A percentile compares a stretch with the other conserved stretches of the same genome.
Evolutionary conservation across 768 basidiomycete species (phyloP).

Genomic region (Leccinum longicurvipes): DNA sequence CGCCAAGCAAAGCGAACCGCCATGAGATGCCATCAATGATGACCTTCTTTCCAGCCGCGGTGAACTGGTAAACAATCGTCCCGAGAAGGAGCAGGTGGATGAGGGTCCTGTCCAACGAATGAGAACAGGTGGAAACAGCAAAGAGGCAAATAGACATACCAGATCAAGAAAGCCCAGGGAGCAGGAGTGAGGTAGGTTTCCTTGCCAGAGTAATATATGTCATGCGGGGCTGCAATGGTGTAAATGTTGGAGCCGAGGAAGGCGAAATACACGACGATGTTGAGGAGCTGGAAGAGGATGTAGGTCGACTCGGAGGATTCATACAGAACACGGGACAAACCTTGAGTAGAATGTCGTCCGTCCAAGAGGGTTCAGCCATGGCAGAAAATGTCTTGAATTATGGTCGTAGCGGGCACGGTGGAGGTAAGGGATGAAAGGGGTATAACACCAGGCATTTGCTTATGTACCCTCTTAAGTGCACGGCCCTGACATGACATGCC

Average conservation of each 20-base stretch:
- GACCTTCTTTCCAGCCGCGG: constrained; percentile 66
- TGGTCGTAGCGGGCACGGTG: constrained; percentile 2
- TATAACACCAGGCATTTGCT: constrained; percentile 8
- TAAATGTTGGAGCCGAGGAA: constrained; percentile 92
- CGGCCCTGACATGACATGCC: constrained; percentile 24
- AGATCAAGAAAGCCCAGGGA: constrained; percentile 88
- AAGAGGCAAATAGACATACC: constrained; percentile 42
- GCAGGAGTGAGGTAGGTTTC: constrained; percentile 95
- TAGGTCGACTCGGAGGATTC: neutral
- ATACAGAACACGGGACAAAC: constrained; percentile 30
- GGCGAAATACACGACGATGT: constrained; percentile 77
- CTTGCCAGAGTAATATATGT: constrained; percentile 69
- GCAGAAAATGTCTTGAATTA: constrained; percentile 13
- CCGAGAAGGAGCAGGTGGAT: constrained; percentile 92
- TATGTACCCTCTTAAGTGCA: too few species aligned
- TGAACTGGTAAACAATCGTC: constrained; percentile 88
- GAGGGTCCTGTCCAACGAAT: constrained; percentile 54
- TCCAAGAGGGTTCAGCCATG: constrained; percentile 63
- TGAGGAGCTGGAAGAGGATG: constrained; percentile 50
- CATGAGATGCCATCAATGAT: constrained; percentile 88
- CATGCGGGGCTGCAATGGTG: constrained; percentile 72
- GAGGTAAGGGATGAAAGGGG: constrained; percentile 21
- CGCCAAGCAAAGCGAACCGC: constrained; percentile 84
- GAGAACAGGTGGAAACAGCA: constrained; percentile 2
- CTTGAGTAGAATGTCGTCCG: constrained; percentile 81